Evolutionary conservation across 108 stramenopile species (phyloP).

Genomic region (Pseudonitzschia multiseries): DNA sequence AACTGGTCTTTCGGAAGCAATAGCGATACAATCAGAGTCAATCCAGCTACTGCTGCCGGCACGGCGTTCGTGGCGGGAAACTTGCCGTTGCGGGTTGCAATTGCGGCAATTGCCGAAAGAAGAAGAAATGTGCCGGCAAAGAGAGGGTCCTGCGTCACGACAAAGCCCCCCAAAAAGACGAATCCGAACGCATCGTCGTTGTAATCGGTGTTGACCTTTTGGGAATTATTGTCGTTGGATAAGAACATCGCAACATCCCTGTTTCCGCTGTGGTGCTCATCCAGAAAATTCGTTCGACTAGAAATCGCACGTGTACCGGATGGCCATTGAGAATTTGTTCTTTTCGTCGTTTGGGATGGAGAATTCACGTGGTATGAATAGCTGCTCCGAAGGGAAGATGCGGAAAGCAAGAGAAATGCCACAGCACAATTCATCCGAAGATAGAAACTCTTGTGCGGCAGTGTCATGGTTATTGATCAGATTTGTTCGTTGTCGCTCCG

Average conservation of each 20-base stretch:
- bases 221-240: background rate
- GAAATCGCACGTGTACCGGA: background rate
- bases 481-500: background rate
- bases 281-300: background rate
- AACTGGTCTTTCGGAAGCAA: conserved; percentile 11
- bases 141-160: conserved; percentile 36
- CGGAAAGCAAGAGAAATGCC: background rate
- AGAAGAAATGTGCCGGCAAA: conserved; percentile 47
- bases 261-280: background rate
- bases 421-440: background rate
- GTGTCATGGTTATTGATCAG: background rate
- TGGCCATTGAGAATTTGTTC: background rate
- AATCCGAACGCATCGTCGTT: conserved; percentile 71
- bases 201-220: conserved; percentile 28
- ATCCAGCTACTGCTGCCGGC: conserved; percentile 27
- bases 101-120: conserved; percentile 47
- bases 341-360: background rate
- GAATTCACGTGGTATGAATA: background rate
- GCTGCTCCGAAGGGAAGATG: background rate
- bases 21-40: conserved; percentile 1
- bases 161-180: conserved; percentile 40
- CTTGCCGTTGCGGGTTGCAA: conserved; percentile 17
- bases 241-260: background rate
- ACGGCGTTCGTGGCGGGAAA: conserved; percentile 12
- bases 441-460: background rate